A percentile compares a stretch with the other conserved stretches of the same genome.
These are phyloP conservation scores for Termitomyces sp. DNA, from an alignment of 768 basidiomycete species.

Conservation along the genomic window DNA sequence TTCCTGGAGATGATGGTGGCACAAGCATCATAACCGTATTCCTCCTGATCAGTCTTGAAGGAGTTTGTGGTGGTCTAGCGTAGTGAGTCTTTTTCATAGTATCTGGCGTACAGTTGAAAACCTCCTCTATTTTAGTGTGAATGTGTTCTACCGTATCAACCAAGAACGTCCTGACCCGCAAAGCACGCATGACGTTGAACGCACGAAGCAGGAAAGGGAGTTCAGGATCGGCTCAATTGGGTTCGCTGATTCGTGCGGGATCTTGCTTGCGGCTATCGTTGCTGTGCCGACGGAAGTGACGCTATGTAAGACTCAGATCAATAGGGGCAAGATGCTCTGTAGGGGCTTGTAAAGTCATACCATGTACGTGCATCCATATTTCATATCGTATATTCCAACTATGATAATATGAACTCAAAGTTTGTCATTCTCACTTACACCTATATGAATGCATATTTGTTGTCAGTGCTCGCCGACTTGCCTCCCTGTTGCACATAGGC, in stretches of 20 bases:
- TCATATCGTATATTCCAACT: no score
- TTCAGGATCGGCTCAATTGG: slow-evolving; percentile 91
- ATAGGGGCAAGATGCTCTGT: slow-evolving; percentile 67
- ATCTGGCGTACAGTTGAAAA: background rate
- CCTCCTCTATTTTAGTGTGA: slow-evolving; percentile 51
- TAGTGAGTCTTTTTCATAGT: slow-evolving; percentile 54
- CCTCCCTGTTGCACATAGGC: no score
- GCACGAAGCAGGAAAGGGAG: slow-evolving; percentile 71
- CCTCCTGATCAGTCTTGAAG: slow-evolving; percentile 78
- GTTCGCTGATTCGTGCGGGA: slow-evolving; percentile 77
- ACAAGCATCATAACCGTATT: slow-evolving; percentile 57
- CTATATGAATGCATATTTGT: no score
- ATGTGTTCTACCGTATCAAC: slow-evolving; percentile 80
- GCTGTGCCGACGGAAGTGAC: slow-evolving; percentile 72
- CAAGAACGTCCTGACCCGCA: slow-evolving; percentile 55
- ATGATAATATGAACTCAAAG: no score
- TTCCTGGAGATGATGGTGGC: slow-evolving; percentile 33
- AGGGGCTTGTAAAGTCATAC: slow-evolving; percentile 39
- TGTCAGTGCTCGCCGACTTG: no score
- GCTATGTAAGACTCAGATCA: slow-evolving; percentile 70
- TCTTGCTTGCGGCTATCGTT: slow-evolving; percentile 54
- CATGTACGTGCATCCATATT: no score
- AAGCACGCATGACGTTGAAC: slow-evolving; percentile 45
- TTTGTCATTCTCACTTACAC: no score
- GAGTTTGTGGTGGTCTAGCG: slow-evolving; percentile 87